A percentile compares a stretch with the other conserved stretches of the same genome.
Evolutionary conservation across 1,284 basidiomycete species (phyloP).

Genomic region (Cystobasidium sp.): DNA sequence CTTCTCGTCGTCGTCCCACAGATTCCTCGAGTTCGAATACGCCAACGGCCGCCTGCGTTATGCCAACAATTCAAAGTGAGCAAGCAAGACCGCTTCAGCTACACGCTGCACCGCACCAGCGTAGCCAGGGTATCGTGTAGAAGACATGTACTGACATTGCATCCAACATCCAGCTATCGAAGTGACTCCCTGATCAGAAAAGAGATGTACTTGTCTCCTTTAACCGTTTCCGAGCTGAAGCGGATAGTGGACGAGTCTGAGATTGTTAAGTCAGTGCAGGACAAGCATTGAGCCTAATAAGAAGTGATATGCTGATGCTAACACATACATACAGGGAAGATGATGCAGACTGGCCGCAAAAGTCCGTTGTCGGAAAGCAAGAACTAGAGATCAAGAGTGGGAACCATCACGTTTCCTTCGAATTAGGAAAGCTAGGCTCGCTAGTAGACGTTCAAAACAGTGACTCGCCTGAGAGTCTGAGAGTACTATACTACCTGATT

Average conservation of each 20-base stretch:
- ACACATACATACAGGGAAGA: conserved; percentile 73
- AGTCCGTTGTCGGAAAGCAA: conserved; percentile 96
- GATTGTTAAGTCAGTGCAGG: conserved; percentile 77
- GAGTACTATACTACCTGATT: conserved; percentile 70
- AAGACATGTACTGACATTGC: no score
- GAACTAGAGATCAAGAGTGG: conserved; percentile 94
- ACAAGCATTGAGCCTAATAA: not conserved
- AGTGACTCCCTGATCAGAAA: conserved; percentile 97
- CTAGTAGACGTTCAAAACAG: conserved; percentile 89
- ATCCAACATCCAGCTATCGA: conserved; percentile 65
- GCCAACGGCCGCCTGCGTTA: conserved; percentile 95
- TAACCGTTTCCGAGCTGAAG: conserved; percentile 91
- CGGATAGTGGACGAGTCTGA: conserved; percentile 93
- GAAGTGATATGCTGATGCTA: not conserved
- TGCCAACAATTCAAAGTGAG: conserved; percentile 92
- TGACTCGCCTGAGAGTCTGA: no score
- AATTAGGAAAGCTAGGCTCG: conserved; percentile 98
- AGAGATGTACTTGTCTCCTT: conserved; percentile 95
- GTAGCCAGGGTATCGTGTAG: not conserved
- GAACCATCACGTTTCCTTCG: conserved; percentile 95
- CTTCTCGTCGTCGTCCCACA: conserved; percentile 76
- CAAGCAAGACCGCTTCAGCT: not conserved
- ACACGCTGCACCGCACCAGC: no score
- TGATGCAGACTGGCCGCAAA: conserved; percentile 96
- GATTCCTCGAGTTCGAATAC: conserved; percentile 98